phyloP scores from a whole-genome alignment of 176 grass and related monocot genomes.

The Oryza longistaminata region DNA sequence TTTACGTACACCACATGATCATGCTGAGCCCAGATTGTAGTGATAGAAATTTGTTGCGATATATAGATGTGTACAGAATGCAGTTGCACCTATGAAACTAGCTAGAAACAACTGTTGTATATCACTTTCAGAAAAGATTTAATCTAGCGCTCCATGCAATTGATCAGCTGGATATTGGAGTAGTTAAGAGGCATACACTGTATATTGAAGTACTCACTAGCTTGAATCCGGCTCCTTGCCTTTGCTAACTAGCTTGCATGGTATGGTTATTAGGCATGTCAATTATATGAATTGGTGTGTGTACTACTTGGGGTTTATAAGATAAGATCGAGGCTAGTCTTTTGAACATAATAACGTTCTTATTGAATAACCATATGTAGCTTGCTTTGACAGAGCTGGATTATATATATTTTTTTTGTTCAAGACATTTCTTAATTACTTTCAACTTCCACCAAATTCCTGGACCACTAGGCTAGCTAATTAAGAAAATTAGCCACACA shows the following conservation, averaged over 20 bases:
- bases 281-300: neutral
- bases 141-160: too few relatives aligned
- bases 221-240: neutral
- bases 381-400: slow-evolving; percentile 20
- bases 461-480: slow-evolving; percentile 16
- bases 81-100: too few relatives aligned
- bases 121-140: too few relatives aligned
- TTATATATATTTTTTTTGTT: neutral
- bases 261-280: neutral
- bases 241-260: neutral
- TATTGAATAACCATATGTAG: slow-evolving; percentile 22
- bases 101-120: too few relatives aligned
- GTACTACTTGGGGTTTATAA: neutral
- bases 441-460: neutral
- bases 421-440: neutral
- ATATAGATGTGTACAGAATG: too few relatives aligned
- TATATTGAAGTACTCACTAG: neutral
- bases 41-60: too few relatives aligned
- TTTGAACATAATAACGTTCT: neutral
- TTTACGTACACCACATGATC: too few relatives aligned
- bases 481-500: neutral
- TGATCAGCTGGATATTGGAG: too few relatives aligned
- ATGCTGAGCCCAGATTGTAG: too few relatives aligned
- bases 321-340: neutral
- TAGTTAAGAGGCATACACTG: neutral